A percentile compares a stretch with the other conserved stretches of the same genome.
These are phyloP conservation scores for Mallotus japonicus DNA, from an alignment of 441 rosid species.

Conservation along the genomic window DNA sequence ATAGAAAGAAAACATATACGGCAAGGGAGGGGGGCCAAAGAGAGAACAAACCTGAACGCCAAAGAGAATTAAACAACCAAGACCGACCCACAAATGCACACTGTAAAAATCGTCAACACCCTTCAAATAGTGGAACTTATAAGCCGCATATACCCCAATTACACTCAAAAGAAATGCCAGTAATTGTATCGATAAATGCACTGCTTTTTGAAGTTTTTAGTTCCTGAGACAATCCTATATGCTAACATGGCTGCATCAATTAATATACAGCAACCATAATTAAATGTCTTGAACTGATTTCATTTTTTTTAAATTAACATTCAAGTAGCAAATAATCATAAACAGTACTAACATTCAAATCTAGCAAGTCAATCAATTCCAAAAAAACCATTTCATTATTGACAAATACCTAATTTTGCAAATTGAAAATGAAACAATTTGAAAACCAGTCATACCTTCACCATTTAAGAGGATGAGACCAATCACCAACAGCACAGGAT, in stretches of 20 bases:
- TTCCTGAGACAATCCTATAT: conserved; percentile 69
- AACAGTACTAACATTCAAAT: no score
- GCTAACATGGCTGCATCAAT: conserved; percentile 66
- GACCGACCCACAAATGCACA: conserved; percentile 88
- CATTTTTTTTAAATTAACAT: no score
- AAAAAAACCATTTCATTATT: no score
- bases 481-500: no score
- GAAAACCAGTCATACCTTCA: no score
- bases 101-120: conserved; percentile 87
- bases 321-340: no score
- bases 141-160: conserved; percentile 75
- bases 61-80: conserved; percentile 68
- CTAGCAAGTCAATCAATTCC: no score
- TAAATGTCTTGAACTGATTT: no score
- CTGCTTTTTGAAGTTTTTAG: conserved; percentile 66
- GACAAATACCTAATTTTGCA: no score
- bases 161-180: conserved; percentile 55
- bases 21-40: neutral
- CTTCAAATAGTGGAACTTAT: conserved; percentile 76
- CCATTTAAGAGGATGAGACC: no score
- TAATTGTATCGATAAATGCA: conserved; percentile 63
- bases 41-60: conserved; percentile 57
- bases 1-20: no score
- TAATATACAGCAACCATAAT: neutral
- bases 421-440: no score